Conservation (phyloP, 164 flowering plant genomes). For the Annona cherimola region DNA sequence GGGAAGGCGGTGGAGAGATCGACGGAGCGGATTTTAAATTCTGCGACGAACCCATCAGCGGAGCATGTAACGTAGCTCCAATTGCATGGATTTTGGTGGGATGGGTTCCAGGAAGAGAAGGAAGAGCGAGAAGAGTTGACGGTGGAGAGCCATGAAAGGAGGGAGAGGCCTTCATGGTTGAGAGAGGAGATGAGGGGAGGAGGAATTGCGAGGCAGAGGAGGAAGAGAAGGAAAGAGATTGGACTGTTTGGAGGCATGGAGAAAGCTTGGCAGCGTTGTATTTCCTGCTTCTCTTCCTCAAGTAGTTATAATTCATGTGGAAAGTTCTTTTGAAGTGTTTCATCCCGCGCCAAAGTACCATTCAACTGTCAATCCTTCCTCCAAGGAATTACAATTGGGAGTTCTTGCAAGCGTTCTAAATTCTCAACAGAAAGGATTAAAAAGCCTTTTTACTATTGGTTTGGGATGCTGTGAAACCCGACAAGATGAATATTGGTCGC, state of each 20-base stretch:
- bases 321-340: not conserved
- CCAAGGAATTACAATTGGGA: not conserved
- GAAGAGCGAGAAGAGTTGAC: constrained; percentile 31
- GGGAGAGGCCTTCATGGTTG: constrained; percentile 14
- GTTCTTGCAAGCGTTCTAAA: too few species aligned
- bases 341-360: not conserved
- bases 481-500: too few species aligned
- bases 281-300: not conserved
- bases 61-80: constrained; percentile 52
- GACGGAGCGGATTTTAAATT: constrained; percentile 37
- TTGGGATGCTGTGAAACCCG: too few species aligned
- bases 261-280: not conserved
- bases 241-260: not conserved
- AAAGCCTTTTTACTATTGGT: too few species aligned
- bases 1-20: constrained; percentile 40
- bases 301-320: not conserved
- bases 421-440: too few species aligned
- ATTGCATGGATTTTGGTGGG: constrained; percentile 45
- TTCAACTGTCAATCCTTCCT: not conserved
- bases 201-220: constrained; percentile 4
- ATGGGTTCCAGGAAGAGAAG: constrained; percentile 52
- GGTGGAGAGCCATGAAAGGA: constrained; percentile 60
- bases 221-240: constrained; percentile 5
- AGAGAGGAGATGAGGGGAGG: constrained; percentile 4
- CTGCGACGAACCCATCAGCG: constrained; percentile 31